phyloP scores from a whole-genome alignment of 176 grass and related monocot species.

The Cenchrus purpureus region DNA sequence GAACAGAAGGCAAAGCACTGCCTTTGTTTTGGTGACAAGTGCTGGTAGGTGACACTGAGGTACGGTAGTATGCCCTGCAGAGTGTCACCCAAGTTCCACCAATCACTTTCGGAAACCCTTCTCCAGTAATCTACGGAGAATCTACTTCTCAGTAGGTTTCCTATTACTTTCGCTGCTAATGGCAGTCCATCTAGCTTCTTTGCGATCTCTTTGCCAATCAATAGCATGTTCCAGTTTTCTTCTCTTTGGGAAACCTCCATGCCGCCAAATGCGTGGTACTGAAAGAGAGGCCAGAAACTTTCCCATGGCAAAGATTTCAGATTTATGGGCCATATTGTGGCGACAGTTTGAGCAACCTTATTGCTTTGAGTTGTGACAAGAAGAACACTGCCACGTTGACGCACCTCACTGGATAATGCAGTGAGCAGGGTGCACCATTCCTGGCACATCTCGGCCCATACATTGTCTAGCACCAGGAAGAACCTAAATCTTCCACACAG shows the following conservation, averaged over 20 bases:
- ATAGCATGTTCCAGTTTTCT: not conserved
- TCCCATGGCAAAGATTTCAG: conserved; percentile 12
- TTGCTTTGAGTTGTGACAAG: conserved; percentile 28
- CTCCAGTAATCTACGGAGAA: not conserved
- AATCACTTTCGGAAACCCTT: not conserved
- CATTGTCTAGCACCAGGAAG: not conserved
- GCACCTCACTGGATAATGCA: not conserved
- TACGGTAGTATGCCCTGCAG: conserved; percentile 2
- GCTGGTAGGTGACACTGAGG: conserved; percentile 17
- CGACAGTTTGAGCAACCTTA: not conserved
- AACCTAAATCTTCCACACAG: not conserved
- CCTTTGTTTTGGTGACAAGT: not conserved
- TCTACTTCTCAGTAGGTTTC: not conserved
- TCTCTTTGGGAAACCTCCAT: not conserved
- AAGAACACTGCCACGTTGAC: not conserved
- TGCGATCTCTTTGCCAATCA: conserved; percentile 12
- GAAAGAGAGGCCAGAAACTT: conserved; percentile 19
- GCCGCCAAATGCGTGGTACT: not conserved
- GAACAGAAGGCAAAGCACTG: conserved; percentile 37
- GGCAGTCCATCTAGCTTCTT: conserved; percentile 23
- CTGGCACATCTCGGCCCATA: not conserved
- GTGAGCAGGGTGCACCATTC: not conserved
- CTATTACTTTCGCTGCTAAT: conserved; percentile 11
- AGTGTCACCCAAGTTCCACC: not conserved
- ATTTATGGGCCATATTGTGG: not conserved